phyloP scores from a whole-genome alignment of 257 asterid genomes.

The Jasminum sambac region DNA sequence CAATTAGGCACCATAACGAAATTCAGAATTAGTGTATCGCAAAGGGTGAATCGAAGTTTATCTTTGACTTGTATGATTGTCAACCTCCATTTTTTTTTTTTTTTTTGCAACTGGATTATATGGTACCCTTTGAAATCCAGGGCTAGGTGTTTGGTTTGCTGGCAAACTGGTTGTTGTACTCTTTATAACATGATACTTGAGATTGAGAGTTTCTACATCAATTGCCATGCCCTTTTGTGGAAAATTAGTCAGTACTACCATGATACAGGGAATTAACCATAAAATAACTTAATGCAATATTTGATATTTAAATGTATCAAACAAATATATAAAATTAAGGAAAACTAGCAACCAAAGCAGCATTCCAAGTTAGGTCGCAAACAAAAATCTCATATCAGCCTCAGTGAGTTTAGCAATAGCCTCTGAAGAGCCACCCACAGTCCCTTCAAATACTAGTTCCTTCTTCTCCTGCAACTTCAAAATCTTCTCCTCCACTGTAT shows the following conservation, averaged over 20 bases:
- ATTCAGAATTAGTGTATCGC: too few relatives aligned
- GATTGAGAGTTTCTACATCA: neutral
- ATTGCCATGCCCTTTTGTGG: neutral
- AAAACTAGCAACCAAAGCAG: too few relatives aligned
- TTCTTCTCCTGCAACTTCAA: slow-evolving; percentile 87
- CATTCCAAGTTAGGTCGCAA: slow-evolving; percentile 41
- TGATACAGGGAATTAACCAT: too few relatives aligned
- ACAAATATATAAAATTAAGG: too few relatives aligned
- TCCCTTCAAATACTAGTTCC: slow-evolving; percentile 89
- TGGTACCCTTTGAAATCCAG: neutral
- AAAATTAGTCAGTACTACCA: neutral
- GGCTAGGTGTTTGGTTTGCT: neutral
- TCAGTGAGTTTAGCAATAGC: slow-evolving; percentile 75
- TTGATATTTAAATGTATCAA: too few relatives aligned
- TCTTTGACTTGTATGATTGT: neutral
- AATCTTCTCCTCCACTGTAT: slow-evolving; percentile 88
- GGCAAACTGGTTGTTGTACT: neutral
- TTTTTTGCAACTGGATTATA: neutral
- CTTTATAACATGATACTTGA: neutral
- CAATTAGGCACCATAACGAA: too few relatives aligned
- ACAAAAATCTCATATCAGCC: slow-evolving; percentile 75
- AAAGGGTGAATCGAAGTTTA: neutral
- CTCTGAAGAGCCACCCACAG: slow-evolving; percentile 78
- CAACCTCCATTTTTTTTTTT: too few relatives aligned
- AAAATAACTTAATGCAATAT: too few relatives aligned